Percentiles rank a stretch among this genome's conserved stretches.
These are phyloP conservation scores for Gaeumannomyces tritici DNA, from an alignment of 2,329 filamentous ascomycete genomes.

Conservation along the genomic window DNA sequence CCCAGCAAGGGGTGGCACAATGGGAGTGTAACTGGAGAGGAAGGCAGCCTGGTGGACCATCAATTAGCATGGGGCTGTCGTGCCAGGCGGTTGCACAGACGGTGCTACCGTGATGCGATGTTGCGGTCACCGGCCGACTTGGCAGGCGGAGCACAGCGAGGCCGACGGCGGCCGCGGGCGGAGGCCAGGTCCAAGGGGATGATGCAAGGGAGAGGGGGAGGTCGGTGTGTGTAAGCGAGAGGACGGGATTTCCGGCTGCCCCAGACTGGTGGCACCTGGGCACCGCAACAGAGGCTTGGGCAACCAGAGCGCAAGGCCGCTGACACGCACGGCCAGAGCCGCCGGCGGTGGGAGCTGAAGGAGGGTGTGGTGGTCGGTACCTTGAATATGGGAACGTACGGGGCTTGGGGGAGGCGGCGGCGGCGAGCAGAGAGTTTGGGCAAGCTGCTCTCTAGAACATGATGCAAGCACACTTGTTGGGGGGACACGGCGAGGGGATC, in stretches of 20 bases:
- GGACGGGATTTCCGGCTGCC: too few species aligned
- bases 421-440: neutral
- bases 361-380: neutral
- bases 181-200: neutral
- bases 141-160: too few species aligned
- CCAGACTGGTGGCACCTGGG: too few species aligned
- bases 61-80: neutral
- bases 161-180: too few species aligned
- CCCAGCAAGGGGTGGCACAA: neutral
- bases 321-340: neutral
- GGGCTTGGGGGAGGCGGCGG: neutral
- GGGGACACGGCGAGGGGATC: neutral
- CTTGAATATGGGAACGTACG: neutral
- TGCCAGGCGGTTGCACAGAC: neutral
- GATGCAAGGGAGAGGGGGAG: neutral
- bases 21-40: neutral
- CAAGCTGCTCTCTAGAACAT: neutral
- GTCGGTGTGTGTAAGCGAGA: too few species aligned
- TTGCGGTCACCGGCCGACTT: too few species aligned
- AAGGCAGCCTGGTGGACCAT: neutral
- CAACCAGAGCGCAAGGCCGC: too few species aligned
- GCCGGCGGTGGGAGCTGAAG: too few species aligned
- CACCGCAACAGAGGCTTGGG: too few species aligned
- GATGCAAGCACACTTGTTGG: neutral
- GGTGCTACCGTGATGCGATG: neutral